Evolutionary conservation across 768 basidiomycete genomes (phyloP).

Genomic region (Lentinula edodes): DNA sequence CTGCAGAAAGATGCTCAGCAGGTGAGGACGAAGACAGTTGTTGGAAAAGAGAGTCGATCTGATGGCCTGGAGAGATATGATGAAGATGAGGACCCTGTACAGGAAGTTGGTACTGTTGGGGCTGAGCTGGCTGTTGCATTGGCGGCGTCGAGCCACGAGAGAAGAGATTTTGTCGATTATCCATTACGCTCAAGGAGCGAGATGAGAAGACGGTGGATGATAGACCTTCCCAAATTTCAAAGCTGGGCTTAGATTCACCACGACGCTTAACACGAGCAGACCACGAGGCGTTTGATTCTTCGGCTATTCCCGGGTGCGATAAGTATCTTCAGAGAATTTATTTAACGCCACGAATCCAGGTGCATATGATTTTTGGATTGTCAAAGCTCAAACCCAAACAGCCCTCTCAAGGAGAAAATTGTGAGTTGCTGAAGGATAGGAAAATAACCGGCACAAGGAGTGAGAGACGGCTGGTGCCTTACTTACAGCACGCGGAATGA

Average conservation of each 20-base stretch:
- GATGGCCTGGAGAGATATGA: conserved; percentile 41
- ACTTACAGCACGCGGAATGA: too few species aligned
- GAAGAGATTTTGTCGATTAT: conserved; percentile 44
- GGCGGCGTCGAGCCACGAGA: conserved; percentile 52
- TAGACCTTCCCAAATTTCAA: not conserved
- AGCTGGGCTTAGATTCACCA: not conserved
- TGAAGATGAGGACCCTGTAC: conserved; percentile 30
- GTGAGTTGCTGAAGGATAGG: too few species aligned
- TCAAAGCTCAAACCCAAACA: too few species aligned
- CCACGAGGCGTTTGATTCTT: conserved; percentile 8
- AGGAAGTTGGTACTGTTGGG: conserved; percentile 26
- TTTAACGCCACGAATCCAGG: too few species aligned
- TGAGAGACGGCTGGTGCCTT: too few species aligned
- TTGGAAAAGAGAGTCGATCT: conserved; percentile 68
- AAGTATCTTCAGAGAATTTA: not conserved
- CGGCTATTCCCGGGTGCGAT: not conserved
- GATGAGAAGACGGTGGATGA: conserved; percentile 1
- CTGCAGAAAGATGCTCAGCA: conserved; percentile 28
- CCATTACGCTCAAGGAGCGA: conserved; percentile 22
- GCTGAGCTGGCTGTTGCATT: conserved; percentile 21
- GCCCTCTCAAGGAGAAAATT: too few species aligned
- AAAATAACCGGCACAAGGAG: too few species aligned
- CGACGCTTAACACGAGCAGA: not conserved
- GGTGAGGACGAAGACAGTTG: conserved; percentile 34
- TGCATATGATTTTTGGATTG: too few species aligned